Percentiles rank a stretch among this genome's conserved stretches.
phyloP scores from a whole-genome alignment of 2,329 filamentous ascomycete species.

The Colletotrichum brevisporum region DNA sequence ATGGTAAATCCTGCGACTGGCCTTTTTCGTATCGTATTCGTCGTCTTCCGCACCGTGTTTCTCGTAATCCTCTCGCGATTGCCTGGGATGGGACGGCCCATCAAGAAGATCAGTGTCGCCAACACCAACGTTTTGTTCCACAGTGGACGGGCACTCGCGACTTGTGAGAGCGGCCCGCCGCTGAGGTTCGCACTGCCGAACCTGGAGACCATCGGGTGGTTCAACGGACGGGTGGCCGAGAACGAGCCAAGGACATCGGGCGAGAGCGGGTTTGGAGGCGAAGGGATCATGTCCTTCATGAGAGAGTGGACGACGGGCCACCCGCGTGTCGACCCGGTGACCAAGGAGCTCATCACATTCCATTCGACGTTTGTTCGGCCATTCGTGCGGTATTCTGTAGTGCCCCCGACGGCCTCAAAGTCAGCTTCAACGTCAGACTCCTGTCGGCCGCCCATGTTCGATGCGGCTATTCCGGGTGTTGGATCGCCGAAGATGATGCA shows the following conservation, averaged over 20 bases:
- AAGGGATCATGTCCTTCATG: constrained; percentile 72
- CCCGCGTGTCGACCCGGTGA: constrained; percentile 75
- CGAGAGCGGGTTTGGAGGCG: constrained; percentile 64
- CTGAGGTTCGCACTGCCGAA: constrained; percentile 75
- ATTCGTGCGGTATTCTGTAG: constrained; percentile 75
- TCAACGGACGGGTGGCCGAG: constrained; percentile 71
- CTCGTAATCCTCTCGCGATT: constrained; percentile 69
- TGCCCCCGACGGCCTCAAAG: constrained; percentile 43
- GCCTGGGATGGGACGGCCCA: constrained; percentile 68
- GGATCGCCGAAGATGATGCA: constrained; percentile 81
- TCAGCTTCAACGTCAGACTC: neutral
- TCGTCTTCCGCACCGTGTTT: constrained; percentile 69
- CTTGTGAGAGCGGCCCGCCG: constrained; percentile 79
- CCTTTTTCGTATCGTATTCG: constrained; percentile 62
- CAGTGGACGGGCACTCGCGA: constrained; percentile 77
- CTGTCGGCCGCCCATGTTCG: constrained; percentile 54
- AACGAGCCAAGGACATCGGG: constrained; percentile 53
- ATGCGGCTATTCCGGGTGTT: constrained; percentile 72
- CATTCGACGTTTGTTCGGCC: constrained; percentile 76
- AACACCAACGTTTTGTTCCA: constrained; percentile 78
- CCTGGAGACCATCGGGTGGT: constrained; percentile 80
- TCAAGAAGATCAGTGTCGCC: constrained; percentile 79
- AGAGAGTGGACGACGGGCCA: constrained; percentile 80
- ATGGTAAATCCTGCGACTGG: constrained; percentile 72
- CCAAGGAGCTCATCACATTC: constrained; percentile 77